Conservation (phyloP, 495 filamentous ascomycete genomes). For the Clohesyomyces aquaticus region DNA sequence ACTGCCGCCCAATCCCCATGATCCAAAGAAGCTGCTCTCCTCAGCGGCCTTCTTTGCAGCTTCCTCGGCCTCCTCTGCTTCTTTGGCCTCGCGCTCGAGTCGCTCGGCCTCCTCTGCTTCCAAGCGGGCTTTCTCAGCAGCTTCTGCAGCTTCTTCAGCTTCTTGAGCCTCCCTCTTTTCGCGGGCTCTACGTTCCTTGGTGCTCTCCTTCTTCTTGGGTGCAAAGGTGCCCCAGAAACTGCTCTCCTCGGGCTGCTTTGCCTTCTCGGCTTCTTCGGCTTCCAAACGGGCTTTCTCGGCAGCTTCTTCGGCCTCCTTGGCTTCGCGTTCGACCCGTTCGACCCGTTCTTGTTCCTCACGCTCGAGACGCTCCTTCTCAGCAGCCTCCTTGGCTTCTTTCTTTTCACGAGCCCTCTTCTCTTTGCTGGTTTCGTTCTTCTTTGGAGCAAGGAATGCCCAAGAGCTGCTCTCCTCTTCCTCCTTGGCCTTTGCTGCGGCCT, state of each 20-base stretch:
- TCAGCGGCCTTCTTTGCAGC: slow-evolving; percentile 27
- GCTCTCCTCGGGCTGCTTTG: slow-evolving; percentile 13
- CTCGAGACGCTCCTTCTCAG: not conserved
- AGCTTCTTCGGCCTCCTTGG: slow-evolving; percentile 40
- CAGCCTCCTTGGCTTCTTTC: slow-evolving; percentile 16
- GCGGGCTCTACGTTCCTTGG: slow-evolving; percentile 17
- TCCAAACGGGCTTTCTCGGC: slow-evolving; percentile 14
- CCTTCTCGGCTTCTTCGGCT: slow-evolving; percentile 18
- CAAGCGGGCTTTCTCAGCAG: slow-evolving; percentile 19
- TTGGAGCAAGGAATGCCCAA: not conserved
- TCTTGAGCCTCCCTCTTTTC: slow-evolving; percentile 20
- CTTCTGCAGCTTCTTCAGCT: slow-evolving; percentile 37
- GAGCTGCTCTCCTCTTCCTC: not conserved
- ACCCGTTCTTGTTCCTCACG: slow-evolving; percentile 16
- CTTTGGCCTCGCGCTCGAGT: slow-evolving; percentile 32
- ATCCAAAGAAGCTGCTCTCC: slow-evolving; percentile 20
- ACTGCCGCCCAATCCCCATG: not conserved
- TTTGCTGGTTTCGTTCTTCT: slow-evolving; percentile 3
- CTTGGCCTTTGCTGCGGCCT: slow-evolving; percentile 14
- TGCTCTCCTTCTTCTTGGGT: slow-evolving; percentile 21
- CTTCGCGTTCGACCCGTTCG: slow-evolving; percentile 21
- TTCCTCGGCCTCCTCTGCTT: slow-evolving; percentile 38
- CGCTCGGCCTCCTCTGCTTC: slow-evolving; percentile 28
- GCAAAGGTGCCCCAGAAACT: not conserved
- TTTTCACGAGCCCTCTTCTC: slow-evolving; percentile 7